Conservation (phyloP, 768 basidiomycete species). For the Amanita phalloides region DNA sequence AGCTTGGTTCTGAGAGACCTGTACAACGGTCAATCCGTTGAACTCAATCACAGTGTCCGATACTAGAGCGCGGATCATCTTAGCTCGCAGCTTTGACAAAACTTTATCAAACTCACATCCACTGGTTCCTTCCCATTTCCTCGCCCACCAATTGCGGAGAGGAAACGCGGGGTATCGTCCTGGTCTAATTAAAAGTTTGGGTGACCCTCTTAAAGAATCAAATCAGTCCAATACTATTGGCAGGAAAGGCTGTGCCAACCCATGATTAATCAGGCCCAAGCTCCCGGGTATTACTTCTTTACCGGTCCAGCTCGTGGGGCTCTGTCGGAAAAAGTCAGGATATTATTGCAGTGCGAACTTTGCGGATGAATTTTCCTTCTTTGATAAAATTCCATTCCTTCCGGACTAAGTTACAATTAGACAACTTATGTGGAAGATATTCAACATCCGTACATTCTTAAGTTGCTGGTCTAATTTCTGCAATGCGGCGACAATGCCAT, state of each 20-base stretch:
- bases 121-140: conserved; percentile 57
- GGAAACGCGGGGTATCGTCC: conserved; percentile 74
- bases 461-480: conserved; percentile 61
- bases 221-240: not conserved
- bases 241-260: conserved; percentile 13
- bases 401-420: conserved; percentile 33
- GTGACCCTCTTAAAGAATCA: conserved; percentile 41
- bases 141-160: conserved; percentile 78
- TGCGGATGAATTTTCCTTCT: conserved; percentile 28
- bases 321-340: not conserved
- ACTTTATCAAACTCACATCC: conserved; percentile 38
- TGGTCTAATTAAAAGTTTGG: conserved; percentile 63
- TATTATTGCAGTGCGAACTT: conserved; percentile 10
- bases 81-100: not conserved
- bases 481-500: conserved; percentile 59
- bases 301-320: conserved; percentile 61
- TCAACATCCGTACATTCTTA: conserved; percentile 25
- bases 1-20: conserved; percentile 76
- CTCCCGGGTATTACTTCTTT: conserved; percentile 61
- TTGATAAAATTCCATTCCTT: conserved; percentile 46
- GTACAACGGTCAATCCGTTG: conserved; percentile 72
- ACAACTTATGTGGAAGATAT: conserved; percentile 3
- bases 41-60: conserved; percentile 79
- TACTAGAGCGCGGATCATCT: conserved; percentile 28
- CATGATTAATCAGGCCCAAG: conserved; percentile 71